A percentile compares a stretch with the other conserved stretches of the same genome.
These are phyloP conservation scores for Pseudocercospora fuligena DNA, from an alignment of 2,329 filamentous ascomycete species.

Conservation along the genomic window DNA sequence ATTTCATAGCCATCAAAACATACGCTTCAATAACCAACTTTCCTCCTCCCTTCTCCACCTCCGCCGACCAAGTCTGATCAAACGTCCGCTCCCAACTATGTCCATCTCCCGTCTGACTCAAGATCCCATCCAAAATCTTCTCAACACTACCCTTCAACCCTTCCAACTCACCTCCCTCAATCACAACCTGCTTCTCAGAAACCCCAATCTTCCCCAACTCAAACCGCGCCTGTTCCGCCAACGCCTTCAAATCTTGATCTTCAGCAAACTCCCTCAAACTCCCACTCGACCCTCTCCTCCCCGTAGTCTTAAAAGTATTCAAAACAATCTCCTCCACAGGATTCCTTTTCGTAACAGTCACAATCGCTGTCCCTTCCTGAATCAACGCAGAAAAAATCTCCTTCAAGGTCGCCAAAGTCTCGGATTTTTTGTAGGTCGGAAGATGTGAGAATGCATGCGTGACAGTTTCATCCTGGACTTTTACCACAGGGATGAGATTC, in stretches of 20 bases:
- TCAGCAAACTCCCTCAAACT: background rate
- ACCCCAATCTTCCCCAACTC: conserved; percentile 16
- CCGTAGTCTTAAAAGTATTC: background rate
- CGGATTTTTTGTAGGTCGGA: background rate
- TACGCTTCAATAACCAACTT: conserved; percentile 17
- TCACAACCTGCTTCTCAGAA: conserved; percentile 7
- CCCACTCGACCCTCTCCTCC: background rate
- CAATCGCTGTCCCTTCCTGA: conserved; percentile 16
- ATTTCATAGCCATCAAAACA: conserved; percentile 20
- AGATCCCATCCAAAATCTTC: conserved; percentile 16
- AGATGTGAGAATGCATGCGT: conserved; percentile 25
- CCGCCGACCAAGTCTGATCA: conserved; percentile 20
- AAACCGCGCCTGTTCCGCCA: conserved; percentile 15
- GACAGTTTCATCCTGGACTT: conserved; percentile 9
- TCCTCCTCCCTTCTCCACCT: conserved; percentile 11
- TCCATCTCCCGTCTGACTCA: conserved; percentile 14
- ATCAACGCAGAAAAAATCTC: conserved; percentile 18
- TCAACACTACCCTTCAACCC: conserved; percentile 15
- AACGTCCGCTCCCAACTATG: conserved; percentile 18
- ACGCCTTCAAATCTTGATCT: background rate
- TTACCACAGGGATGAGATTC: background rate
- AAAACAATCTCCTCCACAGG: conserved; percentile 8
- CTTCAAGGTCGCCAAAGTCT: conserved; percentile 9
- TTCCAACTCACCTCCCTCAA: conserved; percentile 11
- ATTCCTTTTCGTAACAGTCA: conserved; percentile 15